These are phyloP conservation scores for Odonthalia washingtoniensis DNA, from an alignment of 31 red algal genomes.

Conservation along the genomic window DNA sequence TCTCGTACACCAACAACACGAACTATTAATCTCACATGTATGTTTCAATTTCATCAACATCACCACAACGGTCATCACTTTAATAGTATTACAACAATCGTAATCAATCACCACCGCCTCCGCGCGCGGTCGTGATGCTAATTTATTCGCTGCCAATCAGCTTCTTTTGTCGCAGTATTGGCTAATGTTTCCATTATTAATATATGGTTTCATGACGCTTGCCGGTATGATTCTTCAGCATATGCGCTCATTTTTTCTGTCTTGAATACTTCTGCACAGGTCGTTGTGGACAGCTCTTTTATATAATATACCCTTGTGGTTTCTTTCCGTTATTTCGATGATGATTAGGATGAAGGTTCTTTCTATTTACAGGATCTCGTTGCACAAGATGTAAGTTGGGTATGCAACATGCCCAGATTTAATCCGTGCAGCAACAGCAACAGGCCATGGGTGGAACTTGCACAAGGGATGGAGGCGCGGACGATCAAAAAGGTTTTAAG, in stretches of 20 bases:
- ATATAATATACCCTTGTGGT: constrained; percentile 54
- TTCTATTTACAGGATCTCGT: constrained; percentile 29
- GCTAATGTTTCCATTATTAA: constrained; percentile 84
- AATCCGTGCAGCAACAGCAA: constrained; percentile 91
- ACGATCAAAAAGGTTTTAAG: no score
- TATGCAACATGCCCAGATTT: constrained; percentile 95
- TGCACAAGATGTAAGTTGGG: constrained; percentile 71
- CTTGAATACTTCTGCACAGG: constrained; percentile 40
- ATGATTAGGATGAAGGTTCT: constrained; percentile 38
- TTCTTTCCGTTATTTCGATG: constrained; percentile 71
- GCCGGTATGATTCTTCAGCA: constrained; percentile 67
- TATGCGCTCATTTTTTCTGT: constrained; percentile 65
- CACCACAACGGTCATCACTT: no score
- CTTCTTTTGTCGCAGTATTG: constrained; percentile 68
- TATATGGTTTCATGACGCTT: constrained; percentile 86
- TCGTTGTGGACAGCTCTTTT: constrained; percentile 41
- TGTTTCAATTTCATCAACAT: no score
- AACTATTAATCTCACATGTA: no score
- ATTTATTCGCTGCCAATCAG: constrained; percentile 68
- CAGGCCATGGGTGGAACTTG: constrained; percentile 85
- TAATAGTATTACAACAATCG: no score
- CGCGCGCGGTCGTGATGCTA: constrained; percentile 70
- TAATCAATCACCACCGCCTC: no score
- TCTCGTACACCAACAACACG: no score
- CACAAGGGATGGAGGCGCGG: no score